Base-by-base conservation (phyloP, 805 yeast species). In the Saccharomycopsis fibuligera region DNA sequence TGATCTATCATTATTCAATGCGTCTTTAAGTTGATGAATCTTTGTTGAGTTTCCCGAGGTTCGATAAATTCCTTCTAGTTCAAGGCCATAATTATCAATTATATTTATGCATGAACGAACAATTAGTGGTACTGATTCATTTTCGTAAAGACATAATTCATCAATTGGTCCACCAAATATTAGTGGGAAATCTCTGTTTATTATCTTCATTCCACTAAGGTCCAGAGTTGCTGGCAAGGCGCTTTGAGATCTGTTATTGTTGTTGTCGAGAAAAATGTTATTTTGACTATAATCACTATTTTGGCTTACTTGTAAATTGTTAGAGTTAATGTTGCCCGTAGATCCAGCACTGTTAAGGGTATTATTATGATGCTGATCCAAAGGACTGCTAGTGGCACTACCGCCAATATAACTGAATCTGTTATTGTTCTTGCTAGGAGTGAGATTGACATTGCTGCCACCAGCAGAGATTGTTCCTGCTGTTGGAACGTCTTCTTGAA, bases 141-240 rank as follows among this genome's bases (percentile, higher is more conserved):
- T 91, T 54, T 95, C 96, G 56, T 75, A 80, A 53, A 81, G 83
- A 17, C 89, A 79, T 39, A 87, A 67, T 8, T 73, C 78, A 50
- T 84, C 95, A n/a, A 93, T 72, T 1, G 95, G 83, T 0, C 83
- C 79, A 0, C 96, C 97, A 66, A 87, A 93, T 0, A 95, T 80
- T 33, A 49, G 48, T 19, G 51, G 48, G 3, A 47, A 16, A 17
- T 44, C 40, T 24, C 43, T 21, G 21, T 35, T 24, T 16, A 39
- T 21, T 30, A 29, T 30, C 37, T 47, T 44, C 44, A 44, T 22
- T 30, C 24, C 22, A 8, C 27, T 19, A 6, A 51, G 25, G 14
- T 53, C 56, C 12, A 39, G 40, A 10, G 49, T 27, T 4, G 49
- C 21, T 10, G 54, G 54, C 24, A 53, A 47, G 8, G 51, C 52